These are phyloP conservation scores for Globisporangium nodosum DNA, from an alignment of 352 stramenopile species.

Conservation along the genomic window DNA sequence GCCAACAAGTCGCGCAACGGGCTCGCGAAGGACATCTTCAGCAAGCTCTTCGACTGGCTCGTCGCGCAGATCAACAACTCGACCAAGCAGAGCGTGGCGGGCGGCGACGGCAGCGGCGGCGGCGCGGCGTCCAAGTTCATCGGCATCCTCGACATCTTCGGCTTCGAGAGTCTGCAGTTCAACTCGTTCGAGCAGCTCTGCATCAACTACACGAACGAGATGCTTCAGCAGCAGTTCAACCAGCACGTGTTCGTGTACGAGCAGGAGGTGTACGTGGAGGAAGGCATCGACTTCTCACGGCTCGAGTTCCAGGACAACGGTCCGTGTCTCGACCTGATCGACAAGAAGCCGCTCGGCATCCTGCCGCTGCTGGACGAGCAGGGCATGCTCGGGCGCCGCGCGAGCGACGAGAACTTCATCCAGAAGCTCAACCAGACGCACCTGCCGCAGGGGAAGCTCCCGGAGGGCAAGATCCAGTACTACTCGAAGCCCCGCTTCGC, in stretches of 20 bases:
- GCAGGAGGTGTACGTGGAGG: constrained; percentile 96
- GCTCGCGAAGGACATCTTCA: constrained; percentile 94
- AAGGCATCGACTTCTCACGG: constrained; percentile 92
- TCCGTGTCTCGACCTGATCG: constrained; percentile 90
- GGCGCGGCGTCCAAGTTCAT: constrained; percentile 76
- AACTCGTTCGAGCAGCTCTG: constrained; percentile 96
- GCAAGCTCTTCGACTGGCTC: constrained; percentile 96
- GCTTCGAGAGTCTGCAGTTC: constrained; percentile 93
- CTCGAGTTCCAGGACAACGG: constrained; percentile 93
- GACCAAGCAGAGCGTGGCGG: constrained; percentile 62
- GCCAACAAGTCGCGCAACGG: constrained; percentile 91
- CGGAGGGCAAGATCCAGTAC: constrained; percentile 72
- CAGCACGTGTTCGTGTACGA: constrained; percentile 97
- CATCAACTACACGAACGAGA: constrained; percentile 97
- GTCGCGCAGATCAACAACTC: constrained; percentile 92
- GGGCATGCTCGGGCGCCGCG: constrained; percentile 87
- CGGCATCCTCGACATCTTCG: constrained; percentile 96
- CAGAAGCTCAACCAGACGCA: constrained; percentile 91
- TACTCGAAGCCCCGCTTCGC: constrained; percentile 84
- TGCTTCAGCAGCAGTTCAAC: constrained; percentile 94
- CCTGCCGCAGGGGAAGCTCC: constrained; percentile 65
- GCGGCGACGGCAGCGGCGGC: constrained; percentile 9
- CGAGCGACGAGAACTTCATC: constrained; percentile 90
- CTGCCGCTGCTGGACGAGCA: constrained; percentile 95
- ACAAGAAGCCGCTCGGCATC: constrained; percentile 91